A percentile compares a stretch with the other conserved stretches of the same genome.
Conservation (phyloP, 2,329 filamentous ascomycete genomes). For the Neopestalotiopsis sp. region DNA sequence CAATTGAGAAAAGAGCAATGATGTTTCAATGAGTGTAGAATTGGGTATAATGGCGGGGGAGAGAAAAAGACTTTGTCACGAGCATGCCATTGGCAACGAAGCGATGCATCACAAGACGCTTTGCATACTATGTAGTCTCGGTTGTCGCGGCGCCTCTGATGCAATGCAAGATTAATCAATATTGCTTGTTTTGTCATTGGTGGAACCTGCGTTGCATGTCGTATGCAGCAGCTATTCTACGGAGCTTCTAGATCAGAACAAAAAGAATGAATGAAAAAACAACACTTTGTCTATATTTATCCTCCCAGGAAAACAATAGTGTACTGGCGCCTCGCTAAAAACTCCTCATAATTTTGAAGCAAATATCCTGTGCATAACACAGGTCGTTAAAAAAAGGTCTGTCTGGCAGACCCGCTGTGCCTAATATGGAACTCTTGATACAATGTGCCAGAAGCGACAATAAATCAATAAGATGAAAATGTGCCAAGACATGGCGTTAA, state of each 20-base stretch:
- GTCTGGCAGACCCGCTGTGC: no score
- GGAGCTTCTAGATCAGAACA: background rate
- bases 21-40: no score
- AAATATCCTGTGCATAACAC: background rate
- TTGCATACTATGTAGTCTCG: background rate
- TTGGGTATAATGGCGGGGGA: no score
- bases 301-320: background rate
- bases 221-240: background rate
- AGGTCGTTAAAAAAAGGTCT: no score
- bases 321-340: slow-evolving; percentile 1
- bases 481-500: no score
- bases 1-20: no score
- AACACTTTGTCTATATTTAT: background rate
- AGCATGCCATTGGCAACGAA: no score
- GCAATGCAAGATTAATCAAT: background rate
- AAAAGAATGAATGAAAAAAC: background rate
- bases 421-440: background rate
- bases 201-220: background rate
- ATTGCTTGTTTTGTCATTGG: background rate
- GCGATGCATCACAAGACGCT: background rate
- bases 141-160: background rate
- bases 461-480: background rate
- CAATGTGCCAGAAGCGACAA: background rate
- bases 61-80: no score
- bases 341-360: background rate